phyloP scores from a whole-genome alignment of 352 stramenopile species.

The Phytophthora syringae region DNA sequence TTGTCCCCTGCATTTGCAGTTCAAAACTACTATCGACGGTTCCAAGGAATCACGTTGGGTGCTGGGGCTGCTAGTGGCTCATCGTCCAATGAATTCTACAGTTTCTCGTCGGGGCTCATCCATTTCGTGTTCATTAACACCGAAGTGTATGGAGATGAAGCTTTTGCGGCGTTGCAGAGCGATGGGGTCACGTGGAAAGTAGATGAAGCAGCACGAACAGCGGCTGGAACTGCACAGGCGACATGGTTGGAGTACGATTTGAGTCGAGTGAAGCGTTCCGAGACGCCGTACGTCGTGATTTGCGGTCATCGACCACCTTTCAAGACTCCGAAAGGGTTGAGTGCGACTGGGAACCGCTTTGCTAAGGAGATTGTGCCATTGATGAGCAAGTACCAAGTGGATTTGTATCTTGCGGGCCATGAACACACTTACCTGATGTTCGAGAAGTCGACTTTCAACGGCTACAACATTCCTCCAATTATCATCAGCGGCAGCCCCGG shows the following conservation, averaged over 20 bases:
- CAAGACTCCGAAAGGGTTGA: constrained; percentile 62
- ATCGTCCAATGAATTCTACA: constrained; percentile 78
- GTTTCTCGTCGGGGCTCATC: constrained; percentile 64
- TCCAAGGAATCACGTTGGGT: constrained; percentile 59
- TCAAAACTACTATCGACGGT: constrained; percentile 79
- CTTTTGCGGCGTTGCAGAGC: constrained; percentile 48
- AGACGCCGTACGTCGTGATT: constrained; percentile 78
- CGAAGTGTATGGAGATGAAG: constrained; percentile 76
- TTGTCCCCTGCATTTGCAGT: constrained; percentile 56
- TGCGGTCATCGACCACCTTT: constrained; percentile 75
- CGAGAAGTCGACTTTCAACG: constrained; percentile 54
- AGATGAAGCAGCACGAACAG: constrained; percentile 47
- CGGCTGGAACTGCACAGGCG: constrained; percentile 40
- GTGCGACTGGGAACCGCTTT: constrained; percentile 55
- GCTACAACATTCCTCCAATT: constrained; percentile 65
- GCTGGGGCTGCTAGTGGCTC: constrained; percentile 65
- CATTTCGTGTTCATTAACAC: constrained; percentile 87
- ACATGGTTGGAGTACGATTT: constrained; percentile 79
- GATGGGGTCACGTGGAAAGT: constrained; percentile 61
- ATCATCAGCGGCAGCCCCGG: constrained; percentile 76
- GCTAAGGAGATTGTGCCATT: constrained; percentile 70
- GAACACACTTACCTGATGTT: constrained; percentile 80
- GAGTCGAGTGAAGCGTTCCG: constrained; percentile 59
- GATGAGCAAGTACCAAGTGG: constrained; percentile 76
- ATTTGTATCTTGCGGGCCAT: constrained; percentile 74